These are phyloP conservation scores for Penicillium longicatenatum DNA, from an alignment of 495 filamentous ascomycete species.

Conservation along the genomic window DNA sequence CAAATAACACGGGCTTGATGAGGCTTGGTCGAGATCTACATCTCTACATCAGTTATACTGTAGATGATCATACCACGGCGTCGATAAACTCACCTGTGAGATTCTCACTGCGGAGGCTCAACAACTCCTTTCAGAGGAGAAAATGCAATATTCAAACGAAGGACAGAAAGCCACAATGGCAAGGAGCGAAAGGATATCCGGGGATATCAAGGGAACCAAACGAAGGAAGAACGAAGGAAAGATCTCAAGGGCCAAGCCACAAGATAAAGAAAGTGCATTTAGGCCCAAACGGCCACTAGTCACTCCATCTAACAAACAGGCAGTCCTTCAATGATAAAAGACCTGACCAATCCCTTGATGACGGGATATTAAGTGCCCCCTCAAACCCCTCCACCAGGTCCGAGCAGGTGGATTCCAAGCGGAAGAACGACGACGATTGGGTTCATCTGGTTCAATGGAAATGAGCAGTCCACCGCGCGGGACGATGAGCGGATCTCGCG, in stretches of 20 bases:
- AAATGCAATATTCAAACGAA: not conserved
- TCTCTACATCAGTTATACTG: not conserved
- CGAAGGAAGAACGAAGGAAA: not conserved
- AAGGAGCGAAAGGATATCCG: slow-evolving; percentile 2
- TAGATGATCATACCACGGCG: not conserved
- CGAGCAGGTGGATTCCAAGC: not conserved
- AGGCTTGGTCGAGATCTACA: slow-evolving; percentile 13
- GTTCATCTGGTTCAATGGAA: slow-evolving; percentile 7
- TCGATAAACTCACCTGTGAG: not conserved
- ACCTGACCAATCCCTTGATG: slow-evolving; percentile 22
- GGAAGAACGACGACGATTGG: slow-evolving; percentile 11
- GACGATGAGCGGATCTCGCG: slow-evolving; percentile 1
- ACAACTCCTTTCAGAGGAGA: not conserved
- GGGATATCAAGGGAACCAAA: slow-evolving; percentile 3
- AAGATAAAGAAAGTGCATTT: not conserved
- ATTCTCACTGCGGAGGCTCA: not conserved
- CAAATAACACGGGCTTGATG: slow-evolving; percentile 21
- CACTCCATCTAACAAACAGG: too few species aligned
- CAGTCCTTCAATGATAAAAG: slow-evolving; percentile 9
- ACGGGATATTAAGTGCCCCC: slow-evolving; percentile 15
- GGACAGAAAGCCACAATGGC: slow-evolving; percentile 2
- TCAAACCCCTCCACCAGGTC: slow-evolving; percentile 3
- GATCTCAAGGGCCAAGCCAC: not conserved
- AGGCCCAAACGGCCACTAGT: not conserved
- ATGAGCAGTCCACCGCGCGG: slow-evolving; percentile 8